A percentile compares a stretch with the other conserved stretches of the same genome.
Conservation (phyloP, 1,139 yeast species). For the Pichia kudriavzevii region DNA sequence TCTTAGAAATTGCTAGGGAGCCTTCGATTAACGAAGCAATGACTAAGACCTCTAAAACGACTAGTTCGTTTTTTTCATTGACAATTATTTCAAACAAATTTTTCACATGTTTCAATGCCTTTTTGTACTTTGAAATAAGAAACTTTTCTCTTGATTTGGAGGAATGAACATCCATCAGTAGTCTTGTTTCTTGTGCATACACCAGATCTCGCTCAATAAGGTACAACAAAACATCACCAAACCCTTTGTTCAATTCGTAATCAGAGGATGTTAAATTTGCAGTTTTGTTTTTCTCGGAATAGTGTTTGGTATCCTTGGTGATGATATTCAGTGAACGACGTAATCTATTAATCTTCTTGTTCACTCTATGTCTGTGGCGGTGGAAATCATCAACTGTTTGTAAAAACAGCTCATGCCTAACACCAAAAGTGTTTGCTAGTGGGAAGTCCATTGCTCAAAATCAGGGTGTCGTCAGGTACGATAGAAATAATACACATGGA, state of each 20-base stretch:
- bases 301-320: constrained; percentile 52
- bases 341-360: constrained; percentile 43
- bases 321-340: constrained; percentile 52
- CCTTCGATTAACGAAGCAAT: constrained; percentile 60
- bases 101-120: constrained; percentile 42
- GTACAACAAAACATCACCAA: constrained; percentile 43
- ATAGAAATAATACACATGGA: no score
- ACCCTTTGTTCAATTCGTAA: constrained; percentile 38
- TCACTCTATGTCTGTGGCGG: constrained; percentile 40
- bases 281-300: constrained; percentile 38
- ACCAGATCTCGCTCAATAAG: constrained; percentile 65
- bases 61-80: constrained; percentile 25
- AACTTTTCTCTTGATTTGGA: constrained; percentile 44
- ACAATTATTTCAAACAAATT: constrained; percentile 38
- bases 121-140: constrained; percentile 60
- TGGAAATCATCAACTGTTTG: constrained; percentile 40
- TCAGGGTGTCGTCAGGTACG: no score
- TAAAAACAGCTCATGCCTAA: constrained; percentile 23
- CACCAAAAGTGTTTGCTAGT: constrained; percentile 25
- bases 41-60: constrained; percentile 49
- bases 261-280: constrained; percentile 39
- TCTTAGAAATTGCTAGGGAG: constrained; percentile 46
- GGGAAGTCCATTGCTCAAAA: constrained; percentile 30
- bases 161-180: constrained; percentile 47
- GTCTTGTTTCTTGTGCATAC: constrained; percentile 58